phyloP scores from a whole-genome alignment of 768 basidiomycete genomes.

The Lyophyllum semitale region DNA sequence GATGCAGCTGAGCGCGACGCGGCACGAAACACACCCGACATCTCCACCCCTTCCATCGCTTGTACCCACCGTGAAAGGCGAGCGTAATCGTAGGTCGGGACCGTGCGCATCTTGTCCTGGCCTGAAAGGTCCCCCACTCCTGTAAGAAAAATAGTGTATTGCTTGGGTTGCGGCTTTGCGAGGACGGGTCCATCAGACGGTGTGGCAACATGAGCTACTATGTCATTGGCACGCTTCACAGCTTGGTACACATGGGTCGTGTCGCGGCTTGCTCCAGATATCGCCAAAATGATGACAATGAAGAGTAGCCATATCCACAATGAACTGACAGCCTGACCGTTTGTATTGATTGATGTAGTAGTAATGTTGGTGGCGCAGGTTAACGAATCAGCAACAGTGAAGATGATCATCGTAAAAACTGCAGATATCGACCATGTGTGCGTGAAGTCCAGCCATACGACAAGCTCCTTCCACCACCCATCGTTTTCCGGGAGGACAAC shows the following conservation, averaged over 20 bases:
- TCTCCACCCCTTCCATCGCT: constrained; percentile 24
- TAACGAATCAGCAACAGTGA: constrained; percentile 40
- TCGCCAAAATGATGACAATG: constrained; percentile 44
- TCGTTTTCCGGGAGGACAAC: constrained; percentile 44
- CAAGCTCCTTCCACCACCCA: constrained; percentile 39
- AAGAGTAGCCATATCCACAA: constrained; percentile 49
- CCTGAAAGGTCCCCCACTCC: constrained; percentile 12
- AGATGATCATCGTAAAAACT: constrained; percentile 34
- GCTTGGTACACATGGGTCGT: constrained; percentile 28
- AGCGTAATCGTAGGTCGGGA: constrained; percentile 33
- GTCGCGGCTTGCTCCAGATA: constrained; percentile 45
- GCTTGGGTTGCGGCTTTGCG: constrained; percentile 8
- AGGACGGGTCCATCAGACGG: background rate
- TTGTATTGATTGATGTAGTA: constrained; percentile 26
- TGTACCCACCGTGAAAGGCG: constrained; percentile 29
- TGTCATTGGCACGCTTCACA: constrained; percentile 29
- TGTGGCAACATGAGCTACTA: constrained; percentile 30
- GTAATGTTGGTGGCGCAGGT: constrained; percentile 20
- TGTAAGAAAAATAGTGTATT: constrained; percentile 20
- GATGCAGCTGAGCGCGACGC: constrained; percentile 19
- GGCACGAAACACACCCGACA: constrained; percentile 22
- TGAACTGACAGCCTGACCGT: constrained; percentile 41
- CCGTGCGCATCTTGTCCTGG: constrained; percentile 21
- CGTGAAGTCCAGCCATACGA: constrained; percentile 31
- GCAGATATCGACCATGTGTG: constrained; percentile 41